Conservation (phyloP, 129 eudicot genomes). For the Lactuca sativa region DNA sequence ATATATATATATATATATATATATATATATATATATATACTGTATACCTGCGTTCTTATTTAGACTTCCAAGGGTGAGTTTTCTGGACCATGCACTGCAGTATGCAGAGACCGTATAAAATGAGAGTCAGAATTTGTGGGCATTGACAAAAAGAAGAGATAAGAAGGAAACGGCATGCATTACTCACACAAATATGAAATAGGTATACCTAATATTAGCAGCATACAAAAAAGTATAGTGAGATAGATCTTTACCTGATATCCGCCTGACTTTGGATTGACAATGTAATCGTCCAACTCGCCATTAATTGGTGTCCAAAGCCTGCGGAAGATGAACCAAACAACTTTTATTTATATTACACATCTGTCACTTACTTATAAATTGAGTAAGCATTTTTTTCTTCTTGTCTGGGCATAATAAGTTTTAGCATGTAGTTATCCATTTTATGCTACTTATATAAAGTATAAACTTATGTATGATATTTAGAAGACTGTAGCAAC, state of each 20-base stretch:
- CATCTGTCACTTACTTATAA: neutral
- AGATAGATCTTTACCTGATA: conserved; percentile 61
- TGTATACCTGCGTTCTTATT: conserved; percentile 88
- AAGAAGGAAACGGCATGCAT: no score
- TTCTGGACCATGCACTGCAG: conserved; percentile 96
- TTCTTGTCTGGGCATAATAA: neutral
- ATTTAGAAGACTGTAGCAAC: conserved; percentile 84
- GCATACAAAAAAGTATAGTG: no score
- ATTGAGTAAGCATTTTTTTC: neutral
- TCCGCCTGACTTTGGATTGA: conserved; percentile 96
- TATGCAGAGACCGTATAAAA: conserved; percentile 77
- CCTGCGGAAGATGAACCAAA: conserved; percentile 43
- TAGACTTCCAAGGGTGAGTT: conserved; percentile 85
- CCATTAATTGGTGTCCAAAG: conserved; percentile 96
- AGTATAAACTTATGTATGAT: conserved; percentile 71
- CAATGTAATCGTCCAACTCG: conserved; percentile 94
- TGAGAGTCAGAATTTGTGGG: conserved; percentile 24
- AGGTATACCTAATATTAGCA: no score
- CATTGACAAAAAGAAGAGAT: neutral
- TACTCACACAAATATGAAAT: no score
- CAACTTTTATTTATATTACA: conserved; percentile 1
- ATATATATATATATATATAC: neutral
- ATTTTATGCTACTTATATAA: neutral
- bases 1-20: no score
- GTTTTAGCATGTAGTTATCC: conserved; percentile 3